These are phyloP conservation scores for Geotrichum bryndzae DNA, from an alignment of 1,139 yeast genomes.

Conservation along the genomic window DNA sequence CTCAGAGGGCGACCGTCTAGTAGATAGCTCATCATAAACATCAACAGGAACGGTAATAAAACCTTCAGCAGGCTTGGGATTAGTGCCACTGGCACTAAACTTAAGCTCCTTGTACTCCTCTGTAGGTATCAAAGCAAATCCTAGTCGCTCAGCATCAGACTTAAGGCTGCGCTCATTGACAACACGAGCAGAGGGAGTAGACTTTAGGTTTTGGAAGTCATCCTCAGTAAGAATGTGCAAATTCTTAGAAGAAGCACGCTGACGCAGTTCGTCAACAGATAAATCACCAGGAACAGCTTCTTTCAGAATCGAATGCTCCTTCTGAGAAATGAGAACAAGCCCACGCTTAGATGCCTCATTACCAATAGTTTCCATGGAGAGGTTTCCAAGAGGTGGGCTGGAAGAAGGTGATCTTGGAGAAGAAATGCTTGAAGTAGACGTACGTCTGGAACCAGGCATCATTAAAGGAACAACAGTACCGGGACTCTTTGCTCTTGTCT, in stretches of 20 bases:
- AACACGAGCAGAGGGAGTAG: conserved; percentile 1
- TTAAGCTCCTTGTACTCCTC: conserved; percentile 16
- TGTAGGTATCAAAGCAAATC: conserved; percentile 29
- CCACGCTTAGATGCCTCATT: conserved; percentile 17
- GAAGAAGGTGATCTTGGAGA: conserved; percentile 9
- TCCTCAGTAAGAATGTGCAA: conserved; percentile 16
- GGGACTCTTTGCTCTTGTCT: conserved; percentile 11
- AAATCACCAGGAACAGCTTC: conserved; percentile 16
- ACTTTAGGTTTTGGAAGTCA: conserved; percentile 19
- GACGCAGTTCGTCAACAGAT: conserved; percentile 26
- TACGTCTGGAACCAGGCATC: conserved; percentile 9
- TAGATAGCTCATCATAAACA: conserved; percentile 22
- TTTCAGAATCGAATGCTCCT: conserved; percentile 14
- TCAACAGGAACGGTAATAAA: conserved; percentile 25
- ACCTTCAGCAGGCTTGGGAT: conserved; percentile 18
- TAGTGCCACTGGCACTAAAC: neutral
- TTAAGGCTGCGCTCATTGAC: conserved; percentile 9
- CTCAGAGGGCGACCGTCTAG: conserved; percentile 20
- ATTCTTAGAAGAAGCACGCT: conserved; percentile 21
- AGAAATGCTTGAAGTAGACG: neutral
- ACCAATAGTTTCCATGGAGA: conserved; percentile 13
- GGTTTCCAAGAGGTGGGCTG: conserved; percentile 1
- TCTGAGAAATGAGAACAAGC: conserved; percentile 17
- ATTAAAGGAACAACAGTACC: conserved; percentile 17
- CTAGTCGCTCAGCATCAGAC: conserved; percentile 18